Conservation (phyloP, 306 rosid genomes). For the Medicago arabica region DNA sequence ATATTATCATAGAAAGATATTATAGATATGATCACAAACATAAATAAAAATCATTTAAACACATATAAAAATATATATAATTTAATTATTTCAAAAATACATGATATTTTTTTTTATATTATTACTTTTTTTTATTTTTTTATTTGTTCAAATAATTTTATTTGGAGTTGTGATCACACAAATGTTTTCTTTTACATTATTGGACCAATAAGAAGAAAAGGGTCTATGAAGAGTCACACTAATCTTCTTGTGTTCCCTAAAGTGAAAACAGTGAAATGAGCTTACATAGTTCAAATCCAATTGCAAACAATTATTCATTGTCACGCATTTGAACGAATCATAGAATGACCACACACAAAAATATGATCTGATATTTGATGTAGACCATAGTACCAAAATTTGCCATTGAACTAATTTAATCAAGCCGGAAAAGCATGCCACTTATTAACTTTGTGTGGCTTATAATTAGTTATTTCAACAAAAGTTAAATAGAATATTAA, state of each 20-base stretch:
- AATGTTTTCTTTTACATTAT: too few species aligned
- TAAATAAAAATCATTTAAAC: too few species aligned
- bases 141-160: too few species aligned
- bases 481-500: not conserved
- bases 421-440: not conserved
- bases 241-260: conserved; percentile 39
- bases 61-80: too few species aligned
- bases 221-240: conserved; percentile 32
- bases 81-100: too few species aligned
- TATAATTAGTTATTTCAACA: not conserved
- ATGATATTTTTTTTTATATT: too few species aligned
- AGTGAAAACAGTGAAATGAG: conserved; percentile 39
- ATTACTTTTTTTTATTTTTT: too few species aligned
- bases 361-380: not conserved
- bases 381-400: not conserved
- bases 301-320: conserved; percentile 28
- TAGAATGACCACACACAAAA: conserved; percentile 33
- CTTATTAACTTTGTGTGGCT: not conserved
- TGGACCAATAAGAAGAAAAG: not conserved
- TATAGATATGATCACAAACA: not conserved
- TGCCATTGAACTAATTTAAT: not conserved
- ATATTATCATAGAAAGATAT: not conserved
- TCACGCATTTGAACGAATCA: conserved; percentile 10
- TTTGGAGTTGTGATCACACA: too few species aligned
- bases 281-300: conserved; percentile 39